Evolutionary conservation across 2,329 filamentous ascomycete species (phyloP).

Genomic region (Metarhizium guizhouense): DNA sequence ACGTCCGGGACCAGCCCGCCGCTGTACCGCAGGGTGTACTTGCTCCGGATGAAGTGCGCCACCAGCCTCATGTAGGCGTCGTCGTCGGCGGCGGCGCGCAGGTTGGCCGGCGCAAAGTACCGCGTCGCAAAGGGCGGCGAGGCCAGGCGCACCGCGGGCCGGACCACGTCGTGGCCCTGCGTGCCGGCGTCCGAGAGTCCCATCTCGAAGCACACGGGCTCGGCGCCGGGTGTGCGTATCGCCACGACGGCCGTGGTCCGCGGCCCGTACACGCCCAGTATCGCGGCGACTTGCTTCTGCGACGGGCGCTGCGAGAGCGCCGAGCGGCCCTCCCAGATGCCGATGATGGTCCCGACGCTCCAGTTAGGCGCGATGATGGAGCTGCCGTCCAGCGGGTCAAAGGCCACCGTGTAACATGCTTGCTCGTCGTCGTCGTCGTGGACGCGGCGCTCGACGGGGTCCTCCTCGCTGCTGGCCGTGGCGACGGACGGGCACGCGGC

Average conservation of each 20-base stretch:
- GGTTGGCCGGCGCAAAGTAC: slow-evolving; percentile 55
- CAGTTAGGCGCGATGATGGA: slow-evolving; percentile 51
- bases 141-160: slow-evolving; percentile 28
- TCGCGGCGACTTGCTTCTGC: slow-evolving; percentile 35
- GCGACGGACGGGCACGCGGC: slow-evolving; percentile 33
- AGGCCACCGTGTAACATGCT: slow-evolving; percentile 45
- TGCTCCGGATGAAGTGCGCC: slow-evolving; percentile 36
- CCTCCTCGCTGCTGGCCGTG: slow-evolving; percentile 52
- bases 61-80: slow-evolving; percentile 40
- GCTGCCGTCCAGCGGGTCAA: slow-evolving; percentile 55
- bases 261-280: slow-evolving; percentile 46
- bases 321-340: slow-evolving; percentile 44
- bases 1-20: slow-evolving; percentile 55
- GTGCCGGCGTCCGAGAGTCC: slow-evolving; percentile 24
- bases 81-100: slow-evolving; percentile 46
- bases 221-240: slow-evolving; percentile 33
- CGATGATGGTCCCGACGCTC: slow-evolving; percentile 51
- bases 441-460: slow-evolving; percentile 39
- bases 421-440: slow-evolving; percentile 19
- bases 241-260: slow-evolving; percentile 48
- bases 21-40: slow-evolving; percentile 51
- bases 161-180: slow-evolving; percentile 28
- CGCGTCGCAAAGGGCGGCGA: slow-evolving; percentile 34
- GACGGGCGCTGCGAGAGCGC: slow-evolving; percentile 32
- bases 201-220: slow-evolving; percentile 41